These are phyloP conservation scores for Euptelea pleiosperma DNA, from an alignment of 164 flowering plant species.

Conservation along the genomic window DNA sequence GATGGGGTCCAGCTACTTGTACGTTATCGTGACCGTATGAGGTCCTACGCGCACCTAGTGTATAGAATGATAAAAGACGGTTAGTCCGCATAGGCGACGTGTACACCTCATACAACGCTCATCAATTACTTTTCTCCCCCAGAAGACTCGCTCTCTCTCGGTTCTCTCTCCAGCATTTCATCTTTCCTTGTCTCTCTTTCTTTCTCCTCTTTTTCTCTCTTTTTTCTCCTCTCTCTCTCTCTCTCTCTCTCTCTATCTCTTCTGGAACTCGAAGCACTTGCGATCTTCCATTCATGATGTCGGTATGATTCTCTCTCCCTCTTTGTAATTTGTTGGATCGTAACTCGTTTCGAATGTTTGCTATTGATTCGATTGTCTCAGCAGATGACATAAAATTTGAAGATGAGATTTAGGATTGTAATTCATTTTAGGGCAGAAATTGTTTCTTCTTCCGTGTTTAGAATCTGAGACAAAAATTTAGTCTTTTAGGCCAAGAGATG, in stretches of 20 bases:
- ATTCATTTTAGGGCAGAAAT: too few species aligned
- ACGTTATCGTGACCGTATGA: too few species aligned
- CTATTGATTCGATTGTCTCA: neutral
- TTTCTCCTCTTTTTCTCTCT: constrained; percentile 11
- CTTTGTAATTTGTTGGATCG: neutral
- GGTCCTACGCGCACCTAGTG: too few species aligned
- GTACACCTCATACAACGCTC: constrained; percentile 2
- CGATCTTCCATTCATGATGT: constrained; percentile 14
- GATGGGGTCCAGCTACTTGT: too few species aligned
- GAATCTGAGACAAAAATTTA: too few species aligned
- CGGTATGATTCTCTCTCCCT: constrained; percentile 8
- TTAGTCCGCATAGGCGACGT: too few species aligned
- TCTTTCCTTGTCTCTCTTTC: constrained; percentile 11
- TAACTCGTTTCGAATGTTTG: neutral
- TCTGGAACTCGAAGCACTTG: constrained; percentile 5
- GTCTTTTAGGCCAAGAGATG: too few species aligned
- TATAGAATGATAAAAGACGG: too few species aligned
- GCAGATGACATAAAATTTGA: too few species aligned
- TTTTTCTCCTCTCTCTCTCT: constrained; percentile 6
- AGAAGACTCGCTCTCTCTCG: constrained; percentile 5
- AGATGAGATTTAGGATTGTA: too few species aligned
- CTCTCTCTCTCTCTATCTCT: neutral
- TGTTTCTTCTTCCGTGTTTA: too few species aligned
- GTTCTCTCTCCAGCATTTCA: neutral
- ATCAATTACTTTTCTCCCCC: neutral